phyloP scores from a whole-genome alignment of 495 filamentous ascomycete genomes.

The Penicillium steckii region DNA sequence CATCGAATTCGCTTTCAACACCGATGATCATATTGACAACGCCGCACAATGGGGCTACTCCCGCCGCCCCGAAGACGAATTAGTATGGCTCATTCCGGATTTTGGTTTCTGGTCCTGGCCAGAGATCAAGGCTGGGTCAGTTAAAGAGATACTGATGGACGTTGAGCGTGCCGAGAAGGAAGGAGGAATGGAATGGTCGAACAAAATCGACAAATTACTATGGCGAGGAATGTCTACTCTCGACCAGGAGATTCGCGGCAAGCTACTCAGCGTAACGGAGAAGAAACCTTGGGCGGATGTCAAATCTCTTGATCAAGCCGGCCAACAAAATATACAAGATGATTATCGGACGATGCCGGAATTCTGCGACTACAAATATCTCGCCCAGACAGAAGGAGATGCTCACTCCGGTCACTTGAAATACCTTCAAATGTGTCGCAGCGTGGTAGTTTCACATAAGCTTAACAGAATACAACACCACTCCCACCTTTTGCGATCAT shows the following conservation, averaged over 20 bases:
- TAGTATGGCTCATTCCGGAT: slow-evolving; percentile 63
- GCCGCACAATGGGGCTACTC: slow-evolving; percentile 46
- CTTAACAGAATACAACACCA: slow-evolving; percentile 19
- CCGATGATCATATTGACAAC: slow-evolving; percentile 35
- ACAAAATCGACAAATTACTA: slow-evolving; percentile 53
- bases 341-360: slow-evolving; percentile 27
- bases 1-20: slow-evolving; percentile 53
- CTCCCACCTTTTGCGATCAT: slow-evolving; percentile 8
- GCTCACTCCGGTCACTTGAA: slow-evolving; percentile 46
- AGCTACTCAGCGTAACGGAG: slow-evolving; percentile 31
- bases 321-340: slow-evolving; percentile 9
- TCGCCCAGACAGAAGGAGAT: slow-evolving; percentile 45
- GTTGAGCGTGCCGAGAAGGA: slow-evolving; percentile 29
- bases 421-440: slow-evolving; percentile 48
- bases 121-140: slow-evolving; percentile 47
- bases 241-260: slow-evolving; percentile 24
- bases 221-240: slow-evolving; percentile 30
- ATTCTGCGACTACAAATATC: slow-evolving; percentile 24
- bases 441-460: slow-evolving; percentile 38
- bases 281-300: slow-evolving; percentile 45
- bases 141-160: slow-evolving; percentile 38
- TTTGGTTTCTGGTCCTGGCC: slow-evolving; percentile 66
- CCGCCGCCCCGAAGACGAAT: slow-evolving; percentile 31
- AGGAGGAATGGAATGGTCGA: slow-evolving; percentile 25
- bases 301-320: slow-evolving; percentile 32